Percentiles rank a stretch among this genome's conserved stretches.
phyloP scores from a whole-genome alignment of 768 basidiomycete species.

The Tylopilus rubrobrunneus region DNA sequence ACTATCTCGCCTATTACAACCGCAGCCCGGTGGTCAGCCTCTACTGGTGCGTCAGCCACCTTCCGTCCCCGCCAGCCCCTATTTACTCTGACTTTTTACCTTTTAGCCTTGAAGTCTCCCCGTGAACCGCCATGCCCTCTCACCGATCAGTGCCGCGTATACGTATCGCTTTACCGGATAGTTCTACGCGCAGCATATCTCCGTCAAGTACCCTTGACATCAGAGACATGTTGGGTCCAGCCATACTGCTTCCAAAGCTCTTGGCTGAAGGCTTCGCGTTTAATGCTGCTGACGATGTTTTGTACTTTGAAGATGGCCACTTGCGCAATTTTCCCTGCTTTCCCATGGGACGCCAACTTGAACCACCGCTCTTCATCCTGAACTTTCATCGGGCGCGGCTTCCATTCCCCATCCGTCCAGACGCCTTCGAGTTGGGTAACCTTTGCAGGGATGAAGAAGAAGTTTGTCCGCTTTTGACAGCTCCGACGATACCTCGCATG shows the following conservation, averaged over 20 bases:
- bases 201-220: slow-evolving; percentile 28
- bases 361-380: slow-evolving; percentile 30
- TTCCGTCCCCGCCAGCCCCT: slow-evolving; percentile 5
- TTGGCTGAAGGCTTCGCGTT: slow-evolving; percentile 20
- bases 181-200: slow-evolving; percentile 11
- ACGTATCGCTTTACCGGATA: slow-evolving; percentile 15
- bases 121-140: slow-evolving; percentile 17
- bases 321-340: slow-evolving; percentile 30
- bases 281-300: slow-evolving; percentile 9
- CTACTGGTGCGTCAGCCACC: slow-evolving; percentile 21
- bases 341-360: slow-evolving; percentile 21
- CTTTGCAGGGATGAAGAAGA: slow-evolving; percentile 18
- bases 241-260: slow-evolving; percentile 15
- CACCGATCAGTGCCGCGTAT: slow-evolving; percentile 21
- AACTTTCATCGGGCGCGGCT: slow-evolving; percentile 21
- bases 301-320: slow-evolving; percentile 9
- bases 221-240: slow-evolving; percentile 15
- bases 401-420: slow-evolving; percentile 19
- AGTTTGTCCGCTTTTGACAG: slow-evolving; percentile 18
- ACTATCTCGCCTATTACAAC: neutral
- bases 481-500: slow-evolving; percentile 36
- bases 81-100: slow-evolving; percentile 2
- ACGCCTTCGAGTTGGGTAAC: slow-evolving; percentile 19
- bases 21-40: slow-evolving; percentile 17
- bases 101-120: slow-evolving; percentile 3